Percentiles rank a stretch among this genome's conserved stretches.
Evolutionary conservation across 139 green algal genomes (phyloP).

Genomic region (Volvox africanus): DNA sequence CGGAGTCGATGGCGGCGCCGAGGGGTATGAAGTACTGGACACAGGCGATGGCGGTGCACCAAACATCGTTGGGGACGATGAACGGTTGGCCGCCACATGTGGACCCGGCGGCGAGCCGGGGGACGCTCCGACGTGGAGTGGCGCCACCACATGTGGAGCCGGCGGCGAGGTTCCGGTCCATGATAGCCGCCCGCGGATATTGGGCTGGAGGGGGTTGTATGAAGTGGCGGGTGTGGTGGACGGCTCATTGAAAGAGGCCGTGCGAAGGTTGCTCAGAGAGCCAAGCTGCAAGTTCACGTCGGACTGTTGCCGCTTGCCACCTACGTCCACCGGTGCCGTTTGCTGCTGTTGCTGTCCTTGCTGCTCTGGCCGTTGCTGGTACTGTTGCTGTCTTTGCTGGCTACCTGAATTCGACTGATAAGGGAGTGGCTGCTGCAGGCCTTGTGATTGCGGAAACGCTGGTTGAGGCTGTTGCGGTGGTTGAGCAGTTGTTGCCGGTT

Average conservation of each 20-base stretch:
- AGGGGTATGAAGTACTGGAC: neutral
- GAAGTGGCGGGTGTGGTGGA: neutral
- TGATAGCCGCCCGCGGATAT: neutral
- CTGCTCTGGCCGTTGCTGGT: neutral
- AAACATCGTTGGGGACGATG: neutral
- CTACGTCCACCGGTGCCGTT: neutral
- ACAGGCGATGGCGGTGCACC: neutral
- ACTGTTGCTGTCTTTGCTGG: neutral
- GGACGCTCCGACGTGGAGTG: neutral
- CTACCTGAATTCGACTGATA: too few species aligned
- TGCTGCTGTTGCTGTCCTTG: neutral
- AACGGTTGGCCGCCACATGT: neutral
- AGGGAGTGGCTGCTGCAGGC: neutral
- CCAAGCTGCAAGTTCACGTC: neutral
- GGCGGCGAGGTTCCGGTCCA: neutral
- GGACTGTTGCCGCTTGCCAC: neutral
- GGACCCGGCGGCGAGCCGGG: neutral
- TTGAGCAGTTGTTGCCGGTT: neutral
- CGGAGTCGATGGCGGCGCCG: neutral
- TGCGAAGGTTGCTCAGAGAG: neutral
- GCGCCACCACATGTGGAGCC: neutral
- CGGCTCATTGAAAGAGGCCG: neutral
- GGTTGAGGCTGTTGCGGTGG: too few species aligned
- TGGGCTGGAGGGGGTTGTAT: constrained; percentile 25
- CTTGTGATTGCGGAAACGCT: neutral